These are phyloP conservation scores for Combretum micranthum DNA, from an alignment of 345 rosid genomes.

Conservation along the genomic window DNA sequence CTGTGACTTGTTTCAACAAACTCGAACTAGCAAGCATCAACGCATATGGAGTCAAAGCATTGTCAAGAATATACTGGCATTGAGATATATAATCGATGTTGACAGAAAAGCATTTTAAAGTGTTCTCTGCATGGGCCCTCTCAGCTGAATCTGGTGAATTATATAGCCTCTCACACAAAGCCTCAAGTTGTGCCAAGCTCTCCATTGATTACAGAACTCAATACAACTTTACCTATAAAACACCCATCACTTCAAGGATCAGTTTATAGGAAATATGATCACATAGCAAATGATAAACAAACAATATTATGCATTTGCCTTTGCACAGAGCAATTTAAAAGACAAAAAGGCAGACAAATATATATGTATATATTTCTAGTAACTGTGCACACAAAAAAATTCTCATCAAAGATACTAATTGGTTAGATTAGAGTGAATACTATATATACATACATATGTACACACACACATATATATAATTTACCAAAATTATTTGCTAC, in stretches of 20 bases:
- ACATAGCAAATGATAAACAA: background rate
- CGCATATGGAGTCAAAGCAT: conserved; percentile 90
- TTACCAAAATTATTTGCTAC: no score
- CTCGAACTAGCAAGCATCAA: conserved; percentile 99
- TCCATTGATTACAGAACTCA: conserved; percentile 55
- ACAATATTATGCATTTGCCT: no score
- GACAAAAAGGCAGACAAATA: no score
- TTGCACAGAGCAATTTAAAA: no score
- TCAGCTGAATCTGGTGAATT: conserved; percentile 92
- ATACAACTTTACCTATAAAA: conserved; percentile 2
- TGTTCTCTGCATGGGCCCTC: conserved; percentile 86
- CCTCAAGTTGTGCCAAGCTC: conserved; percentile 96
- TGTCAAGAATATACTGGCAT: conserved; percentile 96
- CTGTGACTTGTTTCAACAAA: conserved; percentile 91
- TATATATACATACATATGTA: no score
- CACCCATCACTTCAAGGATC: background rate
- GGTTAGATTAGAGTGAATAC: no score
- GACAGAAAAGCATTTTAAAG: conserved; percentile 81
- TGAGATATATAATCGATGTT: conserved; percentile 89
- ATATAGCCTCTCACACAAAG: conserved; percentile 89
- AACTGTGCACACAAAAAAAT: no score
- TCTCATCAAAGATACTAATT: no score
- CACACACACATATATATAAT: no score
- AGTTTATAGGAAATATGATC: background rate
- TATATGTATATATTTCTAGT: no score